phyloP scores from a whole-genome alignment of 2,329 filamentous ascomycete species.

The Alternaria panax region DNA sequence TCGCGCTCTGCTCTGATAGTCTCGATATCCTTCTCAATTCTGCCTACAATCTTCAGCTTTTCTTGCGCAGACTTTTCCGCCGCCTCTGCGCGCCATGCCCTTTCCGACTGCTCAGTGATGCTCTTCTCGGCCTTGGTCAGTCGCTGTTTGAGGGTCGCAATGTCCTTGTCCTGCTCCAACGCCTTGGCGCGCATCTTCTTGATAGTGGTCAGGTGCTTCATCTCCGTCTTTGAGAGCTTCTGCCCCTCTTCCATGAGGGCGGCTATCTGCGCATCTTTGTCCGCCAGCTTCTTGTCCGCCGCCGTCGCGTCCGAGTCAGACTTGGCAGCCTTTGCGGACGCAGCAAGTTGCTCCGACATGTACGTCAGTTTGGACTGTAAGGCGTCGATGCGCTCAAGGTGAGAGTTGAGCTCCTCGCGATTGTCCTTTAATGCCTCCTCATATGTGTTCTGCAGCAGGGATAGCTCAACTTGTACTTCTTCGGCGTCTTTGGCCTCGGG shows the following conservation, averaged over 20 bases:
- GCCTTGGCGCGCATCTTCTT: conserved; percentile 73
- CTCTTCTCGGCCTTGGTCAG: conserved; percentile 71
- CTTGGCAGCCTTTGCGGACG: conserved; percentile 75
- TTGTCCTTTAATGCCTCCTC: conserved; percentile 64
- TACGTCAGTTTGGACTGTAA: conserved; percentile 91
- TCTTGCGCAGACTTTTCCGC: conserved; percentile 64
- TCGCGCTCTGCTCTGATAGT: conserved; percentile 68
- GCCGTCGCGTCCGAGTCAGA: conserved; percentile 33
- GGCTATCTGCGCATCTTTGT: conserved; percentile 90
- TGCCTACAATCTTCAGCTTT: conserved; percentile 60
- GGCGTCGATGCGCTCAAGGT: conserved; percentile 90
- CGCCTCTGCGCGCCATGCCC: conserved; percentile 67
- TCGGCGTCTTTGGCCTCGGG: conserved; percentile 32
- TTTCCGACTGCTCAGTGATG: conserved; percentile 66
- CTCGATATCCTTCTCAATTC: conserved; percentile 65
- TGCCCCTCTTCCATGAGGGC: conserved; percentile 91
- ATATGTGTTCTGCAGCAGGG: conserved; percentile 59
- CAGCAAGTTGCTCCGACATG: conserved; percentile 78
- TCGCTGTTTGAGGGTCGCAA: conserved; percentile 63
- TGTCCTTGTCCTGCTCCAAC: conserved; percentile 60
- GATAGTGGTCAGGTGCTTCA: conserved; percentile 82
- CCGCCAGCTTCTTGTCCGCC: conserved; percentile 78
- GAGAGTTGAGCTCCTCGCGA: conserved; percentile 82
- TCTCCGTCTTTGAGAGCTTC: conserved; percentile 82
- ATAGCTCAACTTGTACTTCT: conserved; percentile 54